phyloP scores from a whole-genome alignment of 257 asterid species.

The Leonotis leonurus region DNA sequence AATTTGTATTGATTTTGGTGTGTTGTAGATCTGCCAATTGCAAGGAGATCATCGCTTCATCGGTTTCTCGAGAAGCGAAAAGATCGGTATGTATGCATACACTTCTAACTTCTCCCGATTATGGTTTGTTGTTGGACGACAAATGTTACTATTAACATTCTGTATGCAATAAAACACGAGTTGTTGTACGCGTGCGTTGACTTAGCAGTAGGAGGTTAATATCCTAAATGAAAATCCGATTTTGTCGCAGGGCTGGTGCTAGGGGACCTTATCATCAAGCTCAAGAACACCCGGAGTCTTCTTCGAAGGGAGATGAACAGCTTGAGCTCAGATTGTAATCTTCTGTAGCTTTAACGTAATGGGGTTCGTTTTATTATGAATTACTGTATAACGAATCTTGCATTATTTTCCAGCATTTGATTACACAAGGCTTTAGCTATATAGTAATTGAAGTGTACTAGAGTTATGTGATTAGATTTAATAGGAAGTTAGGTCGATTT shows the following conservation, averaged over 20 bases:
- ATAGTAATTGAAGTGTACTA: neutral
- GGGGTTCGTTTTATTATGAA: neutral
- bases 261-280: conserved; percentile 64
- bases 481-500: too few relatives aligned
- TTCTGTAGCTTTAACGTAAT: too few relatives aligned
- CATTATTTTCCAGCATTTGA: neutral
- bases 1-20: neutral
- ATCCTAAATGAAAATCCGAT: too few relatives aligned
- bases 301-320: conserved; percentile 43
- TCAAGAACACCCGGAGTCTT: conserved; percentile 24
- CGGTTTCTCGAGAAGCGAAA: conserved; percentile 76
- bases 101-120: too few relatives aligned
- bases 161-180: too few relatives aligned
- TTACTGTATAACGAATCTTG: neutral
- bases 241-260: conserved; percentile 34
- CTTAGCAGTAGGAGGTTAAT: too few relatives aligned
- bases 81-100: conserved; percentile 56
- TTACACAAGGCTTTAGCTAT: too few relatives aligned
- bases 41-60: conserved; percentile 74
- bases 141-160: too few relatives aligned
- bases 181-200: too few relatives aligned
- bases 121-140: too few relatives aligned
- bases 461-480: neutral
- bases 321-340: conserved; percentile 61
- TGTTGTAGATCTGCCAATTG: conserved; percentile 73